A percentile compares a stretch with the other conserved stretches of the same genome.
Conservation (phyloP, 2,329 filamentous ascomycete genomes). For the Sporothrix inflata region DNA sequence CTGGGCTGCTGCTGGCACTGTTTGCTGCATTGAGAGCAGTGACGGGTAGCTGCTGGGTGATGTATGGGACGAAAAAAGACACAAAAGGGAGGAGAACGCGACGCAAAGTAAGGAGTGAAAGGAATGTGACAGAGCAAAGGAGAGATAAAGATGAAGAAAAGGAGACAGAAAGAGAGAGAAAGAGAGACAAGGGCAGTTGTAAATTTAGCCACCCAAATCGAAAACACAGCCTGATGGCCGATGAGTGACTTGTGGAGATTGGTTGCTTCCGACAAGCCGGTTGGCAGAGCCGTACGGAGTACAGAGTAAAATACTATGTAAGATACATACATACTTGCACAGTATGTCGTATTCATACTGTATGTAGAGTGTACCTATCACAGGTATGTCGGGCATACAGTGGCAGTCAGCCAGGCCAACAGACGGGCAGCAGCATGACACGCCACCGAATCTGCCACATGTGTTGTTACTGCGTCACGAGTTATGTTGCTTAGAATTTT, state of each 20-base stretch:
- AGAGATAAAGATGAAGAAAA: neutral
- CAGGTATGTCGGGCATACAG: neutral
- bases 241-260: slow-evolving; percentile 17
- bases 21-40: neutral
- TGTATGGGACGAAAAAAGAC: neutral
- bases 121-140: neutral
- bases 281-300: neutral
- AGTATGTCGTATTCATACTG: too few species aligned
- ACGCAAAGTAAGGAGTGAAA: neutral
- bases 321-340: too few species aligned
- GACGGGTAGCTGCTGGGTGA: neutral
- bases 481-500: neutral
- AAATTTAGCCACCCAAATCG: slow-evolving; percentile 17
- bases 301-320: too few species aligned
- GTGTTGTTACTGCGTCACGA: neutral
- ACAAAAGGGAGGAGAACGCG: neutral
- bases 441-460: neutral
- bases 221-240: slow-evolving; percentile 16
- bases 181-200: neutral
- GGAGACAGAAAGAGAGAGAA: neutral
- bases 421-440: neutral
- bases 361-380: neutral
- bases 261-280: neutral
- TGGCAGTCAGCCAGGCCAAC: too few species aligned
- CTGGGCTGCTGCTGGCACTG: neutral